A percentile compares a stretch with the other conserved stretches of the same genome.
Conservation (phyloP, 2,329 filamentous ascomycete species). For the Parastagonospora avenae region DNA sequence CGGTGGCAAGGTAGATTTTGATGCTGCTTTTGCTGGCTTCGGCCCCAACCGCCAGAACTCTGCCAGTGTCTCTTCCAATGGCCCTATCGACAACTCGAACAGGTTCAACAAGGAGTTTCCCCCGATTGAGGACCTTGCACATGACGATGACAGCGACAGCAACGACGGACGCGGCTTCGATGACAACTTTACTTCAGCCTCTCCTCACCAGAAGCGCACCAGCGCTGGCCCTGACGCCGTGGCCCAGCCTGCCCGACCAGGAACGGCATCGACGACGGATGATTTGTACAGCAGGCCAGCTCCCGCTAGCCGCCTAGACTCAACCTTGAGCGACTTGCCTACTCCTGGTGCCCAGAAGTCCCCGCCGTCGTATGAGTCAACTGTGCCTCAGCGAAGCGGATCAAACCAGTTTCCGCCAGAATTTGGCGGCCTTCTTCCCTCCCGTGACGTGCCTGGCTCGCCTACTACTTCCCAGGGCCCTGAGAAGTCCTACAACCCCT, state of each 20-base stretch:
- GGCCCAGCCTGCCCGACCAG: slow-evolving; percentile 31
- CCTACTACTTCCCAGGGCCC: slow-evolving; percentile 44
- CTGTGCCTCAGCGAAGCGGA: slow-evolving; percentile 42
- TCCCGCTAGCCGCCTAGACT: slow-evolving; percentile 43
- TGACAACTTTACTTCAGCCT: slow-evolving; percentile 82
- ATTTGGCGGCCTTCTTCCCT: slow-evolving; percentile 61
- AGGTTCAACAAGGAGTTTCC: slow-evolving; percentile 82
- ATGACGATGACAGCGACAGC: slow-evolving; percentile 79
- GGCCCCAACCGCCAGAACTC: slow-evolving; percentile 58
- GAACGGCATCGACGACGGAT: slow-evolving; percentile 31
- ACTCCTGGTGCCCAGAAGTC: slow-evolving; percentile 61
- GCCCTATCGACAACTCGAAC: slow-evolving; percentile 44
- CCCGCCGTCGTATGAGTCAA: slow-evolving; percentile 62
- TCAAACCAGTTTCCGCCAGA: slow-evolving; percentile 59
- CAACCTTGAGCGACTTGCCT: slow-evolving; percentile 53
- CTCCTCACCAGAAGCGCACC: slow-evolving; percentile 43
- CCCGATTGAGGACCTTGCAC: slow-evolving; percentile 84
- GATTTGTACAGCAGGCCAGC: slow-evolving; percentile 41
- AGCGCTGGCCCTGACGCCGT: slow-evolving; percentile 33
- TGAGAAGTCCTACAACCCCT: slow-evolving; percentile 44
- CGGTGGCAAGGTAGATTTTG: slow-evolving; percentile 76
- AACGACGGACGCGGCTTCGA: slow-evolving; percentile 78
- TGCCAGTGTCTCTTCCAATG: slow-evolving; percentile 43
- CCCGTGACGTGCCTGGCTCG: slow-evolving; percentile 58
- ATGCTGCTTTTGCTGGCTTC: slow-evolving; percentile 82